These are phyloP conservation scores for Hysterangium stoloniferum DNA, from an alignment of 768 basidiomycete genomes.

Conservation along the genomic window DNA sequence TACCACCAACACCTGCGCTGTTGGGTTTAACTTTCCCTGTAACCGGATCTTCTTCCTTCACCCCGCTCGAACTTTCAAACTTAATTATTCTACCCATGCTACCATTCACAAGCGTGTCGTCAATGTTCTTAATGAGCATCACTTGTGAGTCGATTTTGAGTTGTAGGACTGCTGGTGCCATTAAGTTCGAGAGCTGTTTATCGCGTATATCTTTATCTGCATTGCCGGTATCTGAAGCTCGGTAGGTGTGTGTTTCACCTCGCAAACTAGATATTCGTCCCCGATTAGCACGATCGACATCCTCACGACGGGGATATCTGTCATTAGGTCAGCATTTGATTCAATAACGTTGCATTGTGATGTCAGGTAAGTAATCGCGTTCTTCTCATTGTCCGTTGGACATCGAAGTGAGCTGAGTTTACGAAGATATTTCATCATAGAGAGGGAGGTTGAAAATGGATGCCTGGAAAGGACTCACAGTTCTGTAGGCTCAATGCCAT, in stretches of 20 bases:
- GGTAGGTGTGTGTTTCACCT: conserved; percentile 45
- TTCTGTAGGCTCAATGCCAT: conserved; percentile 85
- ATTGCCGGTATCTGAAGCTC: conserved; percentile 56
- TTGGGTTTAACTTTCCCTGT: conserved; percentile 22
- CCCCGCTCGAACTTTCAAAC: conserved; percentile 40
- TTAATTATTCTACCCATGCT: conserved; percentile 79
- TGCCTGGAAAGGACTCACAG: conserved; percentile 51
- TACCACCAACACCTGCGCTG: conserved; percentile 16
- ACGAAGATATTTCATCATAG: conserved; percentile 42
- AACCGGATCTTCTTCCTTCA: conserved; percentile 29
- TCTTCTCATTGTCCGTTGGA: conserved; percentile 52
- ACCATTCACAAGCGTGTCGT: conserved; percentile 89
- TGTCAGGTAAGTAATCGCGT: conserved; percentile 16
- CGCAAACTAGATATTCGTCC: conserved; percentile 55
- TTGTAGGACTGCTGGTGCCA: conserved; percentile 67
- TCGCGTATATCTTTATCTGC: conserved; percentile 48
- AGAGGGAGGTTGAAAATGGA: too few relatives aligned
- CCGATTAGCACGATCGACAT: conserved; percentile 81
- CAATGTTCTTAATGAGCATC: conserved; percentile 93
- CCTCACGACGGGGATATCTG: conserved; percentile 87
- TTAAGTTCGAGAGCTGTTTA: conserved; percentile 83
- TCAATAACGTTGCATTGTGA: too few relatives aligned
- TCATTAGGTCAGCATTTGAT: not conserved
- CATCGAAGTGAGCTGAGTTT: conserved; percentile 79
- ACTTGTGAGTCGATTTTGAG: conserved; percentile 82